phyloP scores from a whole-genome alignment of 139 green algal species.

The Pedinophyceae sp. region DNA sequence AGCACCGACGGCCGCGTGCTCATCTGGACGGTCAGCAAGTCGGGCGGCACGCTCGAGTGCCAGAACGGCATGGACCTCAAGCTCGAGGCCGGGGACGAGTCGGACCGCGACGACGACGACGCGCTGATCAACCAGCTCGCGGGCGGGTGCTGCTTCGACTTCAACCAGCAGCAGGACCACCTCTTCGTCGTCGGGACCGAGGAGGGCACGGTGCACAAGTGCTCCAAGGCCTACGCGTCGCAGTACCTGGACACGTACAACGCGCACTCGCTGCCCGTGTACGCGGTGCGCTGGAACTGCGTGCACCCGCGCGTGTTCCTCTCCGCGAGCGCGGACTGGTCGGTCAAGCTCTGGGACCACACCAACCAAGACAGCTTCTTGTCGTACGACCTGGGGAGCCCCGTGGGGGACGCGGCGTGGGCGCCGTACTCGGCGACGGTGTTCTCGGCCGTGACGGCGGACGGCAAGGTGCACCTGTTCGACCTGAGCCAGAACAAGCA shows the following conservation, averaged over 20 bases:
- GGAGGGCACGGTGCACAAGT: conserved; percentile 71
- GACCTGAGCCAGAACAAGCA: conserved; percentile 68
- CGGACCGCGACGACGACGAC: conserved; percentile 10
- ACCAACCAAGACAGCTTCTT: conserved; percentile 14
- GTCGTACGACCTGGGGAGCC: conserved; percentile 45
- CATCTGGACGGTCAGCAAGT: conserved; percentile 71
- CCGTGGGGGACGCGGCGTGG: conserved; percentile 78
- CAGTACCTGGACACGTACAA: conserved; percentile 68
- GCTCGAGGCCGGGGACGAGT: conserved; percentile 6
- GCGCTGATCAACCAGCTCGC: conserved; percentile 30
- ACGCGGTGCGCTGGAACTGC: conserved; percentile 68
- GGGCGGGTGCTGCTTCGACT: conserved; percentile 72
- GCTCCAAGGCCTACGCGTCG: conserved; percentile 63
- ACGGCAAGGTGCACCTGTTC: conserved; percentile 69
- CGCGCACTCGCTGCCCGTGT: conserved; percentile 57
- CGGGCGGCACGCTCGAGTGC: conserved; percentile 47
- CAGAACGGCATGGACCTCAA: conserved; percentile 25
- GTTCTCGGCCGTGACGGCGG: conserved; percentile 68
- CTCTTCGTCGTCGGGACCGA: conserved; percentile 80
- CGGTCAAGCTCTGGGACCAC: conserved; percentile 53
- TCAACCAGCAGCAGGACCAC: conserved; percentile 43
- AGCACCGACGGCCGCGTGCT: conserved; percentile 58
- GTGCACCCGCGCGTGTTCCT: conserved; percentile 67
- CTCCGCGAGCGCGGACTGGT: conserved; percentile 79
- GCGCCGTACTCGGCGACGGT: conserved; percentile 66